Conservation (phyloP, 139 green algal species). For the Gonium pectorale region DNA sequence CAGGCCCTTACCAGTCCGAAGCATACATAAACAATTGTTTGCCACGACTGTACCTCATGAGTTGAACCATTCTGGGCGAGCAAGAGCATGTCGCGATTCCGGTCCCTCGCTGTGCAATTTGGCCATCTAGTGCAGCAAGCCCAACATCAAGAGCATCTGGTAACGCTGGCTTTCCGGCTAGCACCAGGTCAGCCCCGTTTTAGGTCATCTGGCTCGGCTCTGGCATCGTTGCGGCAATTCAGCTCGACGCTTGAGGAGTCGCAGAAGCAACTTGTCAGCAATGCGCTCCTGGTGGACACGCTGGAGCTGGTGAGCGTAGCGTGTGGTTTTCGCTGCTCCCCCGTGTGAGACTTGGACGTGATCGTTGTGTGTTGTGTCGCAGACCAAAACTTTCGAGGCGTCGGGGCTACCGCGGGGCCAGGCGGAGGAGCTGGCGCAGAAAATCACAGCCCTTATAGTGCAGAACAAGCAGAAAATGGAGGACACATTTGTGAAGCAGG, state of each 20-base stretch:
- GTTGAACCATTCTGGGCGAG: too few species aligned
- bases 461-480: slow-evolving; percentile 76
- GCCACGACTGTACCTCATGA: too few species aligned
- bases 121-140: background rate
- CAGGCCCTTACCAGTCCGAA: too few species aligned
- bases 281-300: slow-evolving; percentile 45
- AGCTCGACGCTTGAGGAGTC: slow-evolving; percentile 13
- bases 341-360: too few species aligned
- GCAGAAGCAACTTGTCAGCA: slow-evolving; percentile 1
- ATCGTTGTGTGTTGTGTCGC: background rate
- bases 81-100: slow-evolving; percentile 9
- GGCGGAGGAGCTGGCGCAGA: slow-evolving; percentile 74
- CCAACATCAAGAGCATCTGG: background rate
- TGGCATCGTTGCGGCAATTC: background rate
- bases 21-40: too few species aligned
- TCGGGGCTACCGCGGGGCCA: slow-evolving; percentile 68
- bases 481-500: slow-evolving; percentile 75
- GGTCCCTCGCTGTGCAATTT: background rate
- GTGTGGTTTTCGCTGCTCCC: background rate
- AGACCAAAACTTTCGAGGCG: slow-evolving; percentile 62
- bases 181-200: background rate
- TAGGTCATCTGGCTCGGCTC: too few species aligned
- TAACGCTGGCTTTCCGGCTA: background rate
- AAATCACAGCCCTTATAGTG: slow-evolving; percentile 81
- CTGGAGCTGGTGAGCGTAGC: slow-evolving; percentile 38